These are phyloP conservation scores for Cubamyces sp. DNA, from an alignment of 768 basidiomycete species.

Conservation along the genomic window DNA sequence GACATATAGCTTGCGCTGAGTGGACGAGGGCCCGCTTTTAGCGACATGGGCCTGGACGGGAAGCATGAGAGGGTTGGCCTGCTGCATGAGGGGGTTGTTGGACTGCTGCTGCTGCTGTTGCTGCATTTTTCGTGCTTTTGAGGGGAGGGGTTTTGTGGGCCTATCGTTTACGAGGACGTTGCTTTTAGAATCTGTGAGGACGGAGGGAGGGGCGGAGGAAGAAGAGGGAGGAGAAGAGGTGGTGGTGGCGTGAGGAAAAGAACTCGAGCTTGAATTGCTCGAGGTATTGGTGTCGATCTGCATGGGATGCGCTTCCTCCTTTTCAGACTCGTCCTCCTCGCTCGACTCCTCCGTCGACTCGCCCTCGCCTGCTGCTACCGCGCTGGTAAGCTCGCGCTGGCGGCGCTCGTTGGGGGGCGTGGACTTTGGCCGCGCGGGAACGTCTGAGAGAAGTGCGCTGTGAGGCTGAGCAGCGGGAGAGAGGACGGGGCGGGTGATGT, in stretches of 20 bases:
- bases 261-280: conserved; percentile 18
- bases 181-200: conserved; percentile 30
- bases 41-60: conserved; percentile 82
- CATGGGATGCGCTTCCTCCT: conserved; percentile 22
- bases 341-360: conserved; percentile 12
- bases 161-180: conserved; percentile 39
- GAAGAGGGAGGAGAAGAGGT: conserved; percentile 22
- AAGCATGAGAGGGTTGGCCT: conserved; percentile 77
- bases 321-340: conserved; percentile 28
- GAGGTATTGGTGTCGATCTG: conserved; percentile 26
- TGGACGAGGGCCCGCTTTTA: conserved; percentile 49
- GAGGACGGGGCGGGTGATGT: conserved; percentile 30
- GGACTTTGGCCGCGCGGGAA: conserved; percentile 74
- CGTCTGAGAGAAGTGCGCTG: conserved; percentile 40
- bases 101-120: conserved; percentile 36
- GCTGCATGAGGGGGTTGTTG: conserved; percentile 50
- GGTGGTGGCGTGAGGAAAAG: conserved; percentile 15
- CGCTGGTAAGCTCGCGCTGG: conserved; percentile 36
- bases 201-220: conserved; percentile 20
- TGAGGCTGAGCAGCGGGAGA: conserved; percentile 27
- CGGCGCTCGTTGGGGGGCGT: conserved; percentile 65
- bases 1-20: conserved; percentile 79
- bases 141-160: conserved; percentile 66
- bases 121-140: conserved; percentile 57
- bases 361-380: conserved; percentile 34